phyloP scores from a whole-genome alignment of 352 stramenopile species.

The Phytophthora niederhauseri region DNA sequence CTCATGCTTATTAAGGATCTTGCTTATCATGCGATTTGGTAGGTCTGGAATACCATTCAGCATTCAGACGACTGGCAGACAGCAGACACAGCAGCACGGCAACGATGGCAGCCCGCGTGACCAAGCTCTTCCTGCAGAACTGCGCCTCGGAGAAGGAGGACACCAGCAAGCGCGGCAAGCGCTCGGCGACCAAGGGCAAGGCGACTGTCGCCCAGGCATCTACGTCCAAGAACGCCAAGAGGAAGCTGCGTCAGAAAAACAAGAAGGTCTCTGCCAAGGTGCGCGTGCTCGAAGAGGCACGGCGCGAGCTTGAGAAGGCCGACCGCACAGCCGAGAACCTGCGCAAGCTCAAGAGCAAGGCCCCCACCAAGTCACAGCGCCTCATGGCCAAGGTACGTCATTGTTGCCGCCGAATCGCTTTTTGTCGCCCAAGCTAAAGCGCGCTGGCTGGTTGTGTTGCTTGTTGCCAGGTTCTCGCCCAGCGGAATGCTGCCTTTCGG shows the following conservation, averaged over 20 bases:
- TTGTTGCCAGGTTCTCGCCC: slow-evolving; percentile 42
- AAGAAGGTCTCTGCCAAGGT: slow-evolving; percentile 40
- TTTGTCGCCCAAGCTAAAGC: slow-evolving; percentile 1
- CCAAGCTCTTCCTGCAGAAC: slow-evolving; percentile 79
- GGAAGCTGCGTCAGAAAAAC: slow-evolving; percentile 34
- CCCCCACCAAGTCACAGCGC: slow-evolving; percentile 62
- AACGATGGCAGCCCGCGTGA: slow-evolving; percentile 66
- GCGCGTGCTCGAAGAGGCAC: slow-evolving; percentile 61
- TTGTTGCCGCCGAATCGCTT: not conserved
- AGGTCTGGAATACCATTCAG: slow-evolving; percentile 3
- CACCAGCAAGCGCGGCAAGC: slow-evolving; percentile 20
- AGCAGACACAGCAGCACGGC: not conserved
- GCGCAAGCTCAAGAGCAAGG: slow-evolving; percentile 62
- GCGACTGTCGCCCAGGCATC: not conserved
- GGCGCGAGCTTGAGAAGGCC: slow-evolving; percentile 53
- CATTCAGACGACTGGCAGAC: slow-evolving; percentile 24
- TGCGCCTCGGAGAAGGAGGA: slow-evolving; percentile 34
- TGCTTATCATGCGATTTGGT: not conserved
- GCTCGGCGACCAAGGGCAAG: slow-evolving; percentile 11
- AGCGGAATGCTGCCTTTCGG: slow-evolving; percentile 48
- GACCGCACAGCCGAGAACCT: slow-evolving; percentile 68
- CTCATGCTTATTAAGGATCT: not conserved
- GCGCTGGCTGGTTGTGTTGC: not conserved
- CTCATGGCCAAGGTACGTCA: slow-evolving; percentile 65
- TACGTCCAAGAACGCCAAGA: slow-evolving; percentile 28